Conservation (phyloP, 2,329 filamentous ascomycete genomes). For the Graphilbum sp. region DNA sequence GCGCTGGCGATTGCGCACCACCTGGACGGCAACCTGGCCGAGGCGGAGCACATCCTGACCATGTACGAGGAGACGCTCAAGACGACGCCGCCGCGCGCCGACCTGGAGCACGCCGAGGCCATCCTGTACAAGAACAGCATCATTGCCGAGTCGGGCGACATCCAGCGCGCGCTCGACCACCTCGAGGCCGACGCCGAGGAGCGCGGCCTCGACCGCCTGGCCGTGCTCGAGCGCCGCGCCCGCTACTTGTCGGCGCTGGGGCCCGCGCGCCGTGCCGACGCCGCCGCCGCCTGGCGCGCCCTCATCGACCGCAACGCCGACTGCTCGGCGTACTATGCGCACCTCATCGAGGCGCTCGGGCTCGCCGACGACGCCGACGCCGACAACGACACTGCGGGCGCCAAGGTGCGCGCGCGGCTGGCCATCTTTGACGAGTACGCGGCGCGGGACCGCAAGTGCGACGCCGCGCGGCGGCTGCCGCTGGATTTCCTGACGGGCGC, state of each 20-base stretch:
- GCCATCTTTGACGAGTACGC: slow-evolving; percentile 69
- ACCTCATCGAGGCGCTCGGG: slow-evolving; percentile 48
- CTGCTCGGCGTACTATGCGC: slow-evolving; percentile 71
- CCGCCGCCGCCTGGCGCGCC: slow-evolving; percentile 62
- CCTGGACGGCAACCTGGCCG: slow-evolving; percentile 64
- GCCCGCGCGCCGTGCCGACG: slow-evolving; percentile 50
- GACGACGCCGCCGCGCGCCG: slow-evolving; percentile 54
- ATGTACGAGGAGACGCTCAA: slow-evolving; percentile 92
- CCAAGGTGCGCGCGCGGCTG: slow-evolving; percentile 32
- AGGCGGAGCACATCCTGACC: slow-evolving; percentile 80
- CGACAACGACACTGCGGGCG: too few relatives aligned
- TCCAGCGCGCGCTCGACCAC: slow-evolving; percentile 70
- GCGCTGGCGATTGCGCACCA: slow-evolving; percentile 91
- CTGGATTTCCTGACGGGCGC: slow-evolving; percentile 51
- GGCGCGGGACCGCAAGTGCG: slow-evolving; percentile 63
- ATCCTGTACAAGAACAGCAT: slow-evolving; percentile 89
- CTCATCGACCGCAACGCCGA: slow-evolving; percentile 80
- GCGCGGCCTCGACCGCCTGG: slow-evolving; percentile 65
- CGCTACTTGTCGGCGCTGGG: slow-evolving; percentile 68
- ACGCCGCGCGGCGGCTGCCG: slow-evolving; percentile 73
- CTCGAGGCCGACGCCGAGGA: slow-evolving; percentile 62
- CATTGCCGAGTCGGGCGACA: slow-evolving; percentile 79
- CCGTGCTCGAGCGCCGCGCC: slow-evolving; percentile 72
- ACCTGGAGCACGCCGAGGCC: slow-evolving; percentile 88
- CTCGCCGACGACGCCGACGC: slow-evolving; percentile 41